A percentile compares a stretch with the other conserved stretches of the same genome.
phyloP scores from a whole-genome alignment of 495 filamentous ascomycete genomes.

The Talaromyces thailandensis region DNA sequence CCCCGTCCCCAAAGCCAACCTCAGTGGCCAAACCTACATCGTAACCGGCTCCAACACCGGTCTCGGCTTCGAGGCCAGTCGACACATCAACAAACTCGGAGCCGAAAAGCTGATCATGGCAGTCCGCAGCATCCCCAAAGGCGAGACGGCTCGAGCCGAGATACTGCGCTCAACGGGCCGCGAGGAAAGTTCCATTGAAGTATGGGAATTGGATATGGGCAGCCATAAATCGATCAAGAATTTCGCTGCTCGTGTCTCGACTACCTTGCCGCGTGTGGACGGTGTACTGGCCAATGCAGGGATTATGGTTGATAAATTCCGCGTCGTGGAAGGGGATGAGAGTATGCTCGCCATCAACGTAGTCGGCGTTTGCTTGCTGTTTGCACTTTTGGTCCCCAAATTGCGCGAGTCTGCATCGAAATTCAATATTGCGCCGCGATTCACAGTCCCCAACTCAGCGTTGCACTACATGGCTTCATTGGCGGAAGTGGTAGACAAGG shows the following conservation, averaged over 20 bases:
- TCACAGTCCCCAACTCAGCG: conserved; percentile 17
- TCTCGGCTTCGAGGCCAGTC: conserved; percentile 36
- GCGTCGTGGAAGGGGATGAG: conserved; percentile 25
- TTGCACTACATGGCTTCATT: conserved; percentile 15
- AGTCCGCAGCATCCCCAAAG: conserved; percentile 30
- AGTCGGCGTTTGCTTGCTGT: conserved; percentile 31
- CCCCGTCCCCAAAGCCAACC: conserved; percentile 7
- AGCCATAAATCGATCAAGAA: conserved; percentile 22
- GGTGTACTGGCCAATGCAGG: conserved; percentile 27
- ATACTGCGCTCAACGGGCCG: conserved; percentile 21
- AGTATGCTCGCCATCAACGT: conserved; percentile 35
- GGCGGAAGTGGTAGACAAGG: conserved; percentile 11
- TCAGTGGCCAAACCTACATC: conserved; percentile 35
- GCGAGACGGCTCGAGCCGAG: conserved; percentile 25
- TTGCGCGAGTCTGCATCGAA: conserved; percentile 17
- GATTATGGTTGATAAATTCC: conserved; percentile 11
- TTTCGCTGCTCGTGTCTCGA: conserved; percentile 17
- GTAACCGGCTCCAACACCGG: conserved; percentile 45
- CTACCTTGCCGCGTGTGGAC: conserved; percentile 20
- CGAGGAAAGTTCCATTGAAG: conserved; percentile 19
- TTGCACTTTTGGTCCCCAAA: conserved; percentile 10
- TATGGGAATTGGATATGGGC: conserved; percentile 27
- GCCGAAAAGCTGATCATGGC: conserved; percentile 37
- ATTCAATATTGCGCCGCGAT: conserved; percentile 14
- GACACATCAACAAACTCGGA: conserved; percentile 28